phyloP scores from a whole-genome alignment of 2,329 filamentous ascomycete species.

The Aspergillus viridinutans region DNA sequence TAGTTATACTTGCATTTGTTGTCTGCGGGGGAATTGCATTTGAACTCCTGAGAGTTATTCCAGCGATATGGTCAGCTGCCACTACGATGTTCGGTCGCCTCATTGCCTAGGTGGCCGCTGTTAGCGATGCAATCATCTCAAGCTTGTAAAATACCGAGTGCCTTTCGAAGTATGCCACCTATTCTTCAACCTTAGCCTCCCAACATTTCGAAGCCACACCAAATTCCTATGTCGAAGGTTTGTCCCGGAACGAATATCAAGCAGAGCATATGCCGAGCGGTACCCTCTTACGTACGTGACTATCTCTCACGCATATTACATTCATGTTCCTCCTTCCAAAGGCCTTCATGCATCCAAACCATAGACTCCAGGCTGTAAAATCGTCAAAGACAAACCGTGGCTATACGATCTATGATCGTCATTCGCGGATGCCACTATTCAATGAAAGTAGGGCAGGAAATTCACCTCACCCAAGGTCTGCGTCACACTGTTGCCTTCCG shows the following conservation, averaged over 20 bases:
- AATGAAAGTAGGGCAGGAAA: neutral
- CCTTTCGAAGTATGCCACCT: neutral
- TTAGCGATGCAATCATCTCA: neutral
- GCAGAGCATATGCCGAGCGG: neutral
- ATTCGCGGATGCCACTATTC: neutral
- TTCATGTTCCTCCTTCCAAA: neutral
- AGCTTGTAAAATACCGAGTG: neutral
- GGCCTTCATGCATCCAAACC: neutral
- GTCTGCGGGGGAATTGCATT: conserved; percentile 59
- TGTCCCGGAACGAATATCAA: neutral
- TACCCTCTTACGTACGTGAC: neutral
- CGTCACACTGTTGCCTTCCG: neutral
- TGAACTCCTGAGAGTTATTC: conserved; percentile 49
- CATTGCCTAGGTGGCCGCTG: conserved; percentile 14
- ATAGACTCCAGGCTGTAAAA: neutral
- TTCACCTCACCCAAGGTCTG: neutral
- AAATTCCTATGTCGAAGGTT: neutral
- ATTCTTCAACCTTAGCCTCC: neutral
- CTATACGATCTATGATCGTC: neutral
- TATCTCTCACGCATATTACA: neutral
- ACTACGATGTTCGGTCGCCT: conserved; percentile 24
- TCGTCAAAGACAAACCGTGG: neutral
- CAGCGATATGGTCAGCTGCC: conserved; percentile 37
- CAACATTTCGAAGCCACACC: neutral
- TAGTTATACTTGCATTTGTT: conserved; percentile 60